Conservation (phyloP, 208 protist species). For the Wallacemonas sp. region DNA sequence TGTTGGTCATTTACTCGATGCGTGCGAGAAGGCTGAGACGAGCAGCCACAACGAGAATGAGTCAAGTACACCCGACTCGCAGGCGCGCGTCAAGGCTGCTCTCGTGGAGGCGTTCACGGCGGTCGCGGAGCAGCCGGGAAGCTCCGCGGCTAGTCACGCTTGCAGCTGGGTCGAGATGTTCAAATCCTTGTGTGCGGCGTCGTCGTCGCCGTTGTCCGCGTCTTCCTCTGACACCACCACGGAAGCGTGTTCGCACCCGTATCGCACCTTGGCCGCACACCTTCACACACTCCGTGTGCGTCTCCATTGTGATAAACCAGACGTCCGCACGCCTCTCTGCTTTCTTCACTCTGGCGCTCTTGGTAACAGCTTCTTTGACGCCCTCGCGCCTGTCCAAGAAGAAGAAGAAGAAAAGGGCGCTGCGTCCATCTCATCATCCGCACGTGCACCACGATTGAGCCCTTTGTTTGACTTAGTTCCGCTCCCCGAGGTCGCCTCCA, state of each 20-base stretch:
- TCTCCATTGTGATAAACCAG: background rate
- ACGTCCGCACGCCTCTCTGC: background rate
- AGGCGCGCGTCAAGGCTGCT: background rate
- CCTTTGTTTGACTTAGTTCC: too few species aligned
- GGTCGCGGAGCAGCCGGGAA: too few species aligned
- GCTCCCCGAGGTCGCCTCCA: too few species aligned
- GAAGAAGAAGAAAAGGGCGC: too few species aligned
- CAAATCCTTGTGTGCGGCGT: background rate
- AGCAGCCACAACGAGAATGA: too few species aligned
- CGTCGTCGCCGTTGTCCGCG: background rate
- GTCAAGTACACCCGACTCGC: too few species aligned
- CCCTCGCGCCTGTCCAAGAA: background rate
- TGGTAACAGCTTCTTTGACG: background rate
- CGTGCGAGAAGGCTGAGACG: too few species aligned
- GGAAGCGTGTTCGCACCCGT: too few species aligned
- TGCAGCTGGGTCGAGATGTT: conserved; percentile 3
- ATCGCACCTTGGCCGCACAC: background rate
- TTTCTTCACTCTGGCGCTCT: background rate
- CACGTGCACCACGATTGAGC: too few species aligned
- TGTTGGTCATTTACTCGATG: background rate
- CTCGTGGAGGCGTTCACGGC: background rate
- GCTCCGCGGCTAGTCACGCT: too few species aligned
- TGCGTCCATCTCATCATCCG: too few species aligned
- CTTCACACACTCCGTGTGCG: background rate
- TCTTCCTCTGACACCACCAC: too few species aligned